Conservation (phyloP, 1,139 yeast genomes). For the Kodamaea ohmeri region DNA sequence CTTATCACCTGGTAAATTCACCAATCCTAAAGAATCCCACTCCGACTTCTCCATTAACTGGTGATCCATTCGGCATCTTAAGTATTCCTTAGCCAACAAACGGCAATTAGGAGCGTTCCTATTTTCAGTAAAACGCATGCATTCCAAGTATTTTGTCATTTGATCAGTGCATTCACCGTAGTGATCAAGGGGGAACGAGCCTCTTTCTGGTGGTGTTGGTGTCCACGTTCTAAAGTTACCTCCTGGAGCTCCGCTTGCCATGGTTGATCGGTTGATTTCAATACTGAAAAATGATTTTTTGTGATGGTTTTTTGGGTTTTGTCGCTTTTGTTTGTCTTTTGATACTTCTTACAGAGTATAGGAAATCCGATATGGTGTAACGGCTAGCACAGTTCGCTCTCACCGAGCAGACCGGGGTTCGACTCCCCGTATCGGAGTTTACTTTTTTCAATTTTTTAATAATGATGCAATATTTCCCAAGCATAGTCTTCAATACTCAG, state of each 20-base stretch:
- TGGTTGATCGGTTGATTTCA: constrained; percentile 6
- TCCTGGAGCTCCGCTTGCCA: constrained; percentile 31
- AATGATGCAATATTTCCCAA: too few species aligned
- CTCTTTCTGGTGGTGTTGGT: constrained; percentile 94
- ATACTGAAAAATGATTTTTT: background rate
- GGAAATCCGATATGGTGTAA: constrained; percentile 66
- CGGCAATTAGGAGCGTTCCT: constrained; percentile 90
- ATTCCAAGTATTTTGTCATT: constrained; percentile 73
- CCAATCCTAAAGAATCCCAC: constrained; percentile 79
- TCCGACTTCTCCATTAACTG: constrained; percentile 79
- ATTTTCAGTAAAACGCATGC: constrained; percentile 75
- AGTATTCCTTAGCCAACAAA: constrained; percentile 72
- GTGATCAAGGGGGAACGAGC: constrained; percentile 94
- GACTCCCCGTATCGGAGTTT: constrained; percentile 73
- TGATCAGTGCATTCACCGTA: constrained; percentile 76
- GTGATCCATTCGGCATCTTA: constrained; percentile 87
- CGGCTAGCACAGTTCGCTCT: constrained; percentile 83
- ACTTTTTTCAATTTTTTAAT: constrained; percentile 4
- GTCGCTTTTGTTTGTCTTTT: background rate
- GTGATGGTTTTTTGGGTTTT: background rate
- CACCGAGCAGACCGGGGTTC: constrained; percentile 84
- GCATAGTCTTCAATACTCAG: too few species aligned
- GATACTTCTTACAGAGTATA: too few species aligned
- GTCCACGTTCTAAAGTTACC: constrained; percentile 54
- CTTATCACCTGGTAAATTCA: constrained; percentile 59